phyloP scores from a whole-genome alignment of 208 protist species.

The Leishmania lainsoni region DNA sequence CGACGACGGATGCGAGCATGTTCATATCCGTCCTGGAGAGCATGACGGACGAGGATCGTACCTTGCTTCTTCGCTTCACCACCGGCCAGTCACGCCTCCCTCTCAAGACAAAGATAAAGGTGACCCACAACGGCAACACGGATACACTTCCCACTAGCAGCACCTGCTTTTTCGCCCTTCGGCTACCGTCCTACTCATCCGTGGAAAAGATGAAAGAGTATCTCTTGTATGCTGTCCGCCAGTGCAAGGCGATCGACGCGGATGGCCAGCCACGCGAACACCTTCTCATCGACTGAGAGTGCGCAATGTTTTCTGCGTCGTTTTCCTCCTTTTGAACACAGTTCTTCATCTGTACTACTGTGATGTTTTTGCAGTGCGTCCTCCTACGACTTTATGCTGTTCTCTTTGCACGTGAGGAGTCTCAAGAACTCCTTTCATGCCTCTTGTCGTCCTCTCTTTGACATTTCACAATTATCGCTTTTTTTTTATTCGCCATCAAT shows the following conservation, averaged over 20 bases:
- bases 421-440: neutral
- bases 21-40: constrained; percentile 73
- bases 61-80: constrained; percentile 84
- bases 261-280: constrained; percentile 90
- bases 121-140: constrained; percentile 66
- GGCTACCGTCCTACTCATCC: constrained; percentile 90
- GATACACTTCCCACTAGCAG: constrained; percentile 90
- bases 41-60: constrained; percentile 89
- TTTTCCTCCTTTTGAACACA: neutral
- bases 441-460: neutral
- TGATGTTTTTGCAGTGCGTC: neutral
- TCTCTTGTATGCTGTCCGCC: constrained; percentile 94
- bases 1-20: constrained; percentile 52
- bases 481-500: neutral
- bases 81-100: constrained; percentile 89
- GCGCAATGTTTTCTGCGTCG: neutral
- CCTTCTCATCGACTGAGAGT: constrained; percentile 40
- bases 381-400: neutral
- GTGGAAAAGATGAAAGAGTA: constrained; percentile 89
- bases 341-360: neutral
- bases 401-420: neutral
- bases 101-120: constrained; percentile 85
- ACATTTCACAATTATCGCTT: neutral
- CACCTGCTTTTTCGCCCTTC: constrained; percentile 96
- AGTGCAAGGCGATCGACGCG: constrained; percentile 95